Conservation (phyloP, 306 rosid genomes). For the Vigna radiata region DNA sequence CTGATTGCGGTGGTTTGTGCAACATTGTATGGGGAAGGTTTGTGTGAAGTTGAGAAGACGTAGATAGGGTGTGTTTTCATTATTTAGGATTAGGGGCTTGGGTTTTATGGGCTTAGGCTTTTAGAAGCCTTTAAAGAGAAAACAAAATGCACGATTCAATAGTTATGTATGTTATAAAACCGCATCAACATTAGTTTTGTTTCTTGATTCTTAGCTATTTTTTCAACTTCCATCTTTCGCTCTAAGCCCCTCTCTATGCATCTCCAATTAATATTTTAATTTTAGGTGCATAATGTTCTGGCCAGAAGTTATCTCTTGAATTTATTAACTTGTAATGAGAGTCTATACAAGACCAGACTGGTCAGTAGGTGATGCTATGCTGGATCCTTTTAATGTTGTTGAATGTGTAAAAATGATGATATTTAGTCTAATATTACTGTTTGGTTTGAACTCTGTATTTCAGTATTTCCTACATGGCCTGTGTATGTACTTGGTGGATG, state of each 20-base stretch:
- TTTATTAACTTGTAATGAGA: background rate
- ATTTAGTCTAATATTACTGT: conserved; percentile 8
- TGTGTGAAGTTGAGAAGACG: too few species aligned
- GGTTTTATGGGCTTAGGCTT: background rate
- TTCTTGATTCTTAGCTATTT: background rate
- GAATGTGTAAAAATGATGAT: background rate
- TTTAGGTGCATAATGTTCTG: background rate
- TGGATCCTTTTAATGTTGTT: conserved; percentile 3
- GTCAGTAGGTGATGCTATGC: background rate
- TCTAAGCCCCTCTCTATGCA: background rate
- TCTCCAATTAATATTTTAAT: background rate
- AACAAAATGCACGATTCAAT: background rate
- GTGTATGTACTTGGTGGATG: background rate
- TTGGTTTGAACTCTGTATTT: background rate
- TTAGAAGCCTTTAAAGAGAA: background rate
- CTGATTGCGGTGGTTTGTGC: background rate
- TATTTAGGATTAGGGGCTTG: background rate
- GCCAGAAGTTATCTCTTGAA: background rate
- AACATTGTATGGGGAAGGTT: too few species aligned
- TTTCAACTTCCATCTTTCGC: background rate
- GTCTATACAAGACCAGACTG: background rate
- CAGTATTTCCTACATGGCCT: background rate
- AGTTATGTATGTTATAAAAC: background rate
- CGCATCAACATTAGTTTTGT: background rate
- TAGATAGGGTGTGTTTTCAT: background rate